A percentile compares a stretch with the other conserved stretches of the same genome.
These are phyloP conservation scores for Exophiala lecanii-corni DNA, from an alignment of 2,329 filamentous ascomycete species.

Conservation along the genomic window DNA sequence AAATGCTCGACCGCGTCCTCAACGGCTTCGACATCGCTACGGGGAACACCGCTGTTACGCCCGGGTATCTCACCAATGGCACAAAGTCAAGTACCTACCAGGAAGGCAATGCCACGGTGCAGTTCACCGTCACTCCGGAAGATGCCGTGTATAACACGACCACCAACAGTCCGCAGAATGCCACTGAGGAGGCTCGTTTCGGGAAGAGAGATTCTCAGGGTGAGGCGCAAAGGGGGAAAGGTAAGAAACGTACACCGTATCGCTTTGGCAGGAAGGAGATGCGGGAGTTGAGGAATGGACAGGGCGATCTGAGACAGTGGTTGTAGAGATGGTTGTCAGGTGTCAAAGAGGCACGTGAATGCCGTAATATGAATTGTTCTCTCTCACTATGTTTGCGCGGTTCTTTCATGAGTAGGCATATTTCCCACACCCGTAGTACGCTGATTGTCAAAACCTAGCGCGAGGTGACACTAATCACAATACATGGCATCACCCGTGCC, in stretches of 20 bases:
- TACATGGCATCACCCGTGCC: no score
- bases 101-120: constrained; percentile 26
- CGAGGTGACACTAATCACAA: no score
- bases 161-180: constrained; percentile 21
- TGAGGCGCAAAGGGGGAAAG: constrained; percentile 1
- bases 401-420: no score
- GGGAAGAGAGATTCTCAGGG: neutral
- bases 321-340: no score
- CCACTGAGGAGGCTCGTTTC: neutral
- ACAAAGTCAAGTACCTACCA: constrained; percentile 48
- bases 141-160: constrained; percentile 21
- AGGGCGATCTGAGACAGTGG: neutral
- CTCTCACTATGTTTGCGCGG: no score
- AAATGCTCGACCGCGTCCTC: constrained; percentile 58
- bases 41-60: constrained; percentile 41
- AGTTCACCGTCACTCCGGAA: constrained; percentile 19
- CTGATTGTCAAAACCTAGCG: no score
- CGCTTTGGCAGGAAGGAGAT: neutral
- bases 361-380: no score
- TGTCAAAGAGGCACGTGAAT: no score
- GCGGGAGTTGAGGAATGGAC: neutral
- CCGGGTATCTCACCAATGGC: constrained; percentile 47
- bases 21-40: constrained; percentile 52
- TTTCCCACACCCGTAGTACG: no score
- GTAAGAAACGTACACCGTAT: constrained; percentile 6